These are phyloP conservation scores for Arctium lappa DNA, from an alignment of 129 eudicot species.

Conservation along the genomic window DNA sequence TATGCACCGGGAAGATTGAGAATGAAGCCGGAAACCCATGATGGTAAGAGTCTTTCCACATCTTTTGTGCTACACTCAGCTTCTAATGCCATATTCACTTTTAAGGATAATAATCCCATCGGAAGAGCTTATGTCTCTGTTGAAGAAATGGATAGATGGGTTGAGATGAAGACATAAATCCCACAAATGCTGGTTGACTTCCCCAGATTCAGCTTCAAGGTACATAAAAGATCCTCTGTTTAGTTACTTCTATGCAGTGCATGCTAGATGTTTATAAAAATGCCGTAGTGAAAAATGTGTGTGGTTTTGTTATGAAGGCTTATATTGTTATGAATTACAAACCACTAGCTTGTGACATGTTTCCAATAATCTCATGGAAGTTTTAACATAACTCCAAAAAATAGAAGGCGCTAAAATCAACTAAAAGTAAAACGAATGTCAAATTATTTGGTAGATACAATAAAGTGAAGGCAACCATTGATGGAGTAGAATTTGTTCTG, in stretches of 20 bases:
- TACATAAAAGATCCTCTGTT: neutral
- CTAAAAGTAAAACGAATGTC: neutral
- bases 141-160: conserved; percentile 44
- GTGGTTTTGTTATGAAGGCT: neutral
- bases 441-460: neutral
- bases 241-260: neutral
- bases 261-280: no score
- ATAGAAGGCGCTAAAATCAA: neutral
- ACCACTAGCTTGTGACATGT: neutral
- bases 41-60: conserved; percentile 80
- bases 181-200: conserved; percentile 36
- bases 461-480: neutral
- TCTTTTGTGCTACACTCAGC: conserved; percentile 60
- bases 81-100: conserved; percentile 60
- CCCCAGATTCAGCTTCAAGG: neutral
- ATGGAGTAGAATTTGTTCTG: neutral
- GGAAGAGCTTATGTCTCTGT: conserved; percentile 71
- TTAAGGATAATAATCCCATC: conserved; percentile 57
- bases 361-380: neutral
- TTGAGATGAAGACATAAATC: no score
- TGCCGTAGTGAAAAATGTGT: neutral
- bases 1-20: conserved; percentile 32
- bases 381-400: neutral
- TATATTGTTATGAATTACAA: neutral
- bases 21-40: conserved; percentile 53